These are phyloP conservation scores for Coemansia sp. DNA, from an alignment of 192 early-diverging fungal species.

Conservation along the genomic window DNA sequence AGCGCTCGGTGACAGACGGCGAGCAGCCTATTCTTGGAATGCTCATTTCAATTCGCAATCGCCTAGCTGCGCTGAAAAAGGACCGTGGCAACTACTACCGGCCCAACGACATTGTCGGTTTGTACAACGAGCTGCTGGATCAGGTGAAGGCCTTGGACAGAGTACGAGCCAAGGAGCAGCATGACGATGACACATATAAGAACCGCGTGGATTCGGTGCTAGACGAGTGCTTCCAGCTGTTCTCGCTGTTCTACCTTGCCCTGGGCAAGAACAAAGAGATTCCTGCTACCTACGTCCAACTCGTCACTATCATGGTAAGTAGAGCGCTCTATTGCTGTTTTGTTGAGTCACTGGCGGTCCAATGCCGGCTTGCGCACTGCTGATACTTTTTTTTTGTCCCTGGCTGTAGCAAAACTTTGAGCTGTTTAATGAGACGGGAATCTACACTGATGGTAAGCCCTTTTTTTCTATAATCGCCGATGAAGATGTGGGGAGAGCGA, in stretches of 20 bases:
- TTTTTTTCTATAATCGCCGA: background rate
- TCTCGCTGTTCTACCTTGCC: slow-evolving; percentile 75
- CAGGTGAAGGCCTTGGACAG: slow-evolving; percentile 51
- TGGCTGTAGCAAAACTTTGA: slow-evolving; percentile 61
- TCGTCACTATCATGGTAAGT: slow-evolving; percentile 67
- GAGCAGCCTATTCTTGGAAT: slow-evolving; percentile 67
- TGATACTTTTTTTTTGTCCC: background rate
- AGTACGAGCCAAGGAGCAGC: slow-evolving; percentile 51
- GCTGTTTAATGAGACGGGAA: slow-evolving; percentile 58
- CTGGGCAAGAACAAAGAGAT: slow-evolving; percentile 74
- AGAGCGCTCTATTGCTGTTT: background rate
- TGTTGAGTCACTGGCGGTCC: background rate
- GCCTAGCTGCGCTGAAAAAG: slow-evolving; percentile 70
- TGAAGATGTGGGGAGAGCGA: background rate
- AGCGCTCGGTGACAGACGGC: slow-evolving; percentile 29
- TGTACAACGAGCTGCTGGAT: slow-evolving; percentile 62
- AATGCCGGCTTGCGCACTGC: background rate
- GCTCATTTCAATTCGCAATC: slow-evolving; percentile 67
- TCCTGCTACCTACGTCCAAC: slow-evolving; percentile 73
- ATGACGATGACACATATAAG: slow-evolving; percentile 55
- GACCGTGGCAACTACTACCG: slow-evolving; percentile 68
- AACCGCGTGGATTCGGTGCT: slow-evolving; percentile 67
- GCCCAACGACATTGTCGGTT: slow-evolving; percentile 58
- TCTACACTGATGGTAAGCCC: slow-evolving; percentile 59
- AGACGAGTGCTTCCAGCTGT: slow-evolving; percentile 73